Evolutionary conservation across 164 flowering plant species (phyloP).

Genomic region (Vitis cinerea): DNA sequence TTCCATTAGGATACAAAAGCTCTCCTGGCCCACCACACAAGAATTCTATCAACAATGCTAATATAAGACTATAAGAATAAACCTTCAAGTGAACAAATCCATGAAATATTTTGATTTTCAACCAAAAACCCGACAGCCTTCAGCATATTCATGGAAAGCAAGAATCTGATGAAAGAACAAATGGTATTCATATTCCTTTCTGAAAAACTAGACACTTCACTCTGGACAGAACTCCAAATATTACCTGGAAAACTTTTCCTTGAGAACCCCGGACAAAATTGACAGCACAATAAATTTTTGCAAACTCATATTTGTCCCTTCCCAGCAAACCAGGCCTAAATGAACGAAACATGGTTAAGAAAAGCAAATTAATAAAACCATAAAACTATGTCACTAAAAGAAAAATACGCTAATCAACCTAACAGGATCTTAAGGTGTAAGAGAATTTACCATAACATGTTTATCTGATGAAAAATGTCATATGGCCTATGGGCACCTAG

Average conservation of each 20-base stretch:
- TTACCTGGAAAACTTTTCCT: conserved; percentile 73
- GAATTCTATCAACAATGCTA: neutral
- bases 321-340: conserved; percentile 92
- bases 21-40: neutral
- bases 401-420: neutral
- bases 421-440: conserved; percentile 4
- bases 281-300: conserved; percentile 70
- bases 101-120: neutral
- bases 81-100: neutral
- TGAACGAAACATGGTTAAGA: conserved; percentile 12
- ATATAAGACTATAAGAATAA: neutral
- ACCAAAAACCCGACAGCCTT: neutral
- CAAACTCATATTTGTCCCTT: conserved; percentile 79
- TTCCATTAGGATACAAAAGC: neutral
- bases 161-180: neutral
- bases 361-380: neutral
- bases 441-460: conserved; percentile 78
- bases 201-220: neutral
- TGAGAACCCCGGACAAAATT: conserved; percentile 35
- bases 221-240: neutral
- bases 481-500: conserved; percentile 90
- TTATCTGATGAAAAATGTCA: conserved; percentile 95
- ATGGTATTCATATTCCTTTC: neutral
- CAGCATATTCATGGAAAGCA: neutral
- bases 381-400: too few relatives aligned